A percentile compares a stretch with the other conserved stretches of the same genome.
These are phyloP conservation scores for Ophidiomyces ophidiicola DNA, from an alignment of 2,329 filamentous ascomycete species.

Conservation along the genomic window DNA sequence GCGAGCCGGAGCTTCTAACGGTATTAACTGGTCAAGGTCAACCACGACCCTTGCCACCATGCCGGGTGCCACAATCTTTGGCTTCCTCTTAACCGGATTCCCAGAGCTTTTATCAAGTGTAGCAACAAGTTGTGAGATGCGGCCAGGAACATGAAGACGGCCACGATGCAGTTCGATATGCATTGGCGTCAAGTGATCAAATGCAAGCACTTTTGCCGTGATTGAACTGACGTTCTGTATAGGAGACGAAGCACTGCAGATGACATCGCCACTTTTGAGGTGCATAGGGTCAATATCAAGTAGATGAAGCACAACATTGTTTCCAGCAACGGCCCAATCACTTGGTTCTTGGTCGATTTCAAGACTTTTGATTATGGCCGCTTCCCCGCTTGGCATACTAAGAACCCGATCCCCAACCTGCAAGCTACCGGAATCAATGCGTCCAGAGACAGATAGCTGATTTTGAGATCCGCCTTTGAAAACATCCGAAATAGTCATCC, in stretches of 20 bases:
- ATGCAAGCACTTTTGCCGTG: conserved; percentile 72
- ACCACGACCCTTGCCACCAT: conserved; percentile 65
- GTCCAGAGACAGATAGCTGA: conserved; percentile 72
- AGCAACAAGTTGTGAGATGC: conserved; percentile 58
- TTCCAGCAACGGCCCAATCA: conserved; percentile 87
- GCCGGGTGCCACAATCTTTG: conserved; percentile 69
- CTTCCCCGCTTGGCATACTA: conserved; percentile 69
- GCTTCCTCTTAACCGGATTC: conserved; percentile 65
- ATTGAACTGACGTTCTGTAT: conserved; percentile 62
- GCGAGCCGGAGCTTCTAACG: conserved; percentile 65
- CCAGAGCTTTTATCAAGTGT: conserved; percentile 69
- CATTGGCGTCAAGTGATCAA: conserved; percentile 82
- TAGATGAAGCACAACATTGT: conserved; percentile 76
- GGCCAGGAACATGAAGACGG: conserved; percentile 63
- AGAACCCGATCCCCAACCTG: conserved; percentile 73
- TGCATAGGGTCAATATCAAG: conserved; percentile 74
- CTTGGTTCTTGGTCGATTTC: conserved; percentile 59
- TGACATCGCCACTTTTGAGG: conserved; percentile 69
- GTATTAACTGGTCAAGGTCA: conserved; percentile 59
- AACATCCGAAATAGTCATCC: conserved; percentile 77
- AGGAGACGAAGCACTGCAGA: conserved; percentile 59
- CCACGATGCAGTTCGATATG: conserved; percentile 80
- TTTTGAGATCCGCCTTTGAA: conserved; percentile 69
- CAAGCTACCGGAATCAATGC: conserved; percentile 69
- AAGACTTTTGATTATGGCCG: conserved; percentile 67